Conservation (phyloP, 208 protist species). For the Tetramitus jugosus region DNA sequence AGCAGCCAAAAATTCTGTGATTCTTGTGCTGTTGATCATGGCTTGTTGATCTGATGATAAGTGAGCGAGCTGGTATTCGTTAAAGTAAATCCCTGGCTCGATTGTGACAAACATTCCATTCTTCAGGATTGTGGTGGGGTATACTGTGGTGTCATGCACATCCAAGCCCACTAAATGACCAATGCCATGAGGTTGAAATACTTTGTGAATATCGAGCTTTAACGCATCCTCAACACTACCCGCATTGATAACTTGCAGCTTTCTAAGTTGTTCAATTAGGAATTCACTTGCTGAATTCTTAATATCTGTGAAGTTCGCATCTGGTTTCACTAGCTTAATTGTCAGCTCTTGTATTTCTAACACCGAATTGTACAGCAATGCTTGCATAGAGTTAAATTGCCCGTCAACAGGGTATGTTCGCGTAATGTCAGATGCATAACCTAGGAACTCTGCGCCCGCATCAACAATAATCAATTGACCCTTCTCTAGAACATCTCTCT, state of each 20-base stretch:
- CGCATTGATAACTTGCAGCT: background rate
- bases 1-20: slow-evolving; percentile 55
- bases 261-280: slow-evolving; percentile 43
- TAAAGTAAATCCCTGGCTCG: slow-evolving; percentile 89
- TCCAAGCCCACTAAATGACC: slow-evolving; percentile 88
- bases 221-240: slow-evolving; percentile 75
- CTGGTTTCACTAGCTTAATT: slow-evolving; percentile 77
- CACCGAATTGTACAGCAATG: slow-evolving; percentile 84
- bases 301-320: slow-evolving; percentile 84
- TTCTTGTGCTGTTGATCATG: slow-evolving; percentile 52
- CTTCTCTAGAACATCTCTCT: background rate
- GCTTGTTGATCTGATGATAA: slow-evolving; percentile 25
- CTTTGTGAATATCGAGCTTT: slow-evolving; percentile 68
- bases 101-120: slow-evolving; percentile 86
- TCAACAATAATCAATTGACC: slow-evolving; percentile 65
- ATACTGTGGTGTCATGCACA: slow-evolving; percentile 69
- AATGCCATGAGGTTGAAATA: slow-evolving; percentile 91
- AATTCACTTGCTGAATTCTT: slow-evolving; percentile 74
- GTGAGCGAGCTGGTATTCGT: slow-evolving; percentile 60
- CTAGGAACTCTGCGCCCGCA: slow-evolving; percentile 86
- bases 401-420: slow-evolving; percentile 89
- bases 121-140: slow-evolving; percentile 59
- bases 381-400: slow-evolving; percentile 80
- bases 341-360: slow-evolving; percentile 69
- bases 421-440: slow-evolving; percentile 94